Conservation (phyloP, 768 basidiomycete species). For the Russula foetens region DNA sequence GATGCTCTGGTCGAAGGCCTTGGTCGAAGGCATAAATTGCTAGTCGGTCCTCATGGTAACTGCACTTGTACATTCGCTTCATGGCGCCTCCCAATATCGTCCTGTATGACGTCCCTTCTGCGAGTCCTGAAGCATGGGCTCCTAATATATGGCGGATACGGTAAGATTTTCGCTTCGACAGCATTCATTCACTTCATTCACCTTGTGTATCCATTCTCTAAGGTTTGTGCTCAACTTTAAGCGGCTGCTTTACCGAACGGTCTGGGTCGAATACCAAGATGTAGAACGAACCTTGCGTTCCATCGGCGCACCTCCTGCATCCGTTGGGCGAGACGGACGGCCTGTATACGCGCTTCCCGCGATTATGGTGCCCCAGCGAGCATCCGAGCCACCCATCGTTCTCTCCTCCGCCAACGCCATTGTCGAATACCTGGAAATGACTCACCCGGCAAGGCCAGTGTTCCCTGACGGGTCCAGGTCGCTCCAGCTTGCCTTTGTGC, state of each 20-base stretch:
- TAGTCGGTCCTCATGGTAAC: neutral
- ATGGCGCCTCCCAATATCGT: constrained; percentile 48
- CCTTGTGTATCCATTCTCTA: neutral
- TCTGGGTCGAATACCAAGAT: constrained; percentile 64
- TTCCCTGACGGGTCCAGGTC: constrained; percentile 66
- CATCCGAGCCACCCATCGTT: constrained; percentile 39
- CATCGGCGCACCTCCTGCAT: constrained; percentile 52
- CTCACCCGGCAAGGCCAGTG: constrained; percentile 61
- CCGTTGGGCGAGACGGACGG: constrained; percentile 45
- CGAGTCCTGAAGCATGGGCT: constrained; percentile 60
- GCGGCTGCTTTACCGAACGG: constrained; percentile 57
- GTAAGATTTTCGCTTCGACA: constrained; percentile 27
- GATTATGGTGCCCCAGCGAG: constrained; percentile 49
- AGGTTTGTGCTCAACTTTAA: constrained; percentile 77
- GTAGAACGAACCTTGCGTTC: constrained; percentile 52
- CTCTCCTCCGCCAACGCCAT: constrained; percentile 55
- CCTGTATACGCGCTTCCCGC: constrained; percentile 64
- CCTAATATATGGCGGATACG: constrained; percentile 70
- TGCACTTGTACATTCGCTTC: neutral
- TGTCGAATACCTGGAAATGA: constrained; percentile 61
- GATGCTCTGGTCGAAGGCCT: neutral
- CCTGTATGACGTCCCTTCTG: constrained; percentile 60
- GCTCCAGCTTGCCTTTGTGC: constrained; percentile 59
- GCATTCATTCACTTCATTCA: neutral
- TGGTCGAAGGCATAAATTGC: constrained; percentile 9